Base-by-base conservation (phyloP, 768 basidiomycete genomes). In the Rubroboletus pulcherrimus region DNA sequence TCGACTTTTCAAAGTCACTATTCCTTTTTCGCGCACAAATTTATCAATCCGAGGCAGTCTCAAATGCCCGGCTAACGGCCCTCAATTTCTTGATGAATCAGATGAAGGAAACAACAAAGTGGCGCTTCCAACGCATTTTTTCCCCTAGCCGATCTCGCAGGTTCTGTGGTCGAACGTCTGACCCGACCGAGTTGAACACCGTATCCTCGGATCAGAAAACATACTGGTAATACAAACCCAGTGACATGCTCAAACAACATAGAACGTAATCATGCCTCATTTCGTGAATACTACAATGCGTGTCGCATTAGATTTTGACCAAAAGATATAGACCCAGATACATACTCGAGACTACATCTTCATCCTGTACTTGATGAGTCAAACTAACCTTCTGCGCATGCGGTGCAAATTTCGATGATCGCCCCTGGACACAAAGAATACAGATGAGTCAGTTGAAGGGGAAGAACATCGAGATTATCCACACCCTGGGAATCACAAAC, bases 371-470 rank as follows among this genome's bases (percentile, higher is more conserved):
- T 56, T 83, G 81, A 75, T 95, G 94, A 26, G 74, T 74, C 60
- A 95, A 74, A 53, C 93, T 91, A 58, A 96, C 92, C 70, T 97
- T 97, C 72, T 97, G 94, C 3, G 93, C 92, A 64, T 97, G 91
- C 5, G 93, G 93, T 40, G 85, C 78, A 71, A 97, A 97, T 72
- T 94, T 95, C 66, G 91, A 93, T 29, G 93, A 95, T 70, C 91
- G 92, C 2, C 94, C 94, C 93, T 91, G 30, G 34, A 19, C 15
- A 35, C 17, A 45, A 45, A 26, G 30, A 15, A 47, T 6, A 17
- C 19, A n/a, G 34, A 43, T 10, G 9, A 15, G 60, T 58, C 15
- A 43, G 39, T 37, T 42, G 30, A 51, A 40, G 34, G 26, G 31
- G 21, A 19, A 29, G 30, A 37, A 37, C 14, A 24, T 15, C 17